A percentile compares a stretch with the other conserved stretches of the same genome.
These are phyloP conservation scores for Pezicula rhizophila DNA, from an alignment of 2,329 filamentous ascomycete species.

Conservation along the genomic window DNA sequence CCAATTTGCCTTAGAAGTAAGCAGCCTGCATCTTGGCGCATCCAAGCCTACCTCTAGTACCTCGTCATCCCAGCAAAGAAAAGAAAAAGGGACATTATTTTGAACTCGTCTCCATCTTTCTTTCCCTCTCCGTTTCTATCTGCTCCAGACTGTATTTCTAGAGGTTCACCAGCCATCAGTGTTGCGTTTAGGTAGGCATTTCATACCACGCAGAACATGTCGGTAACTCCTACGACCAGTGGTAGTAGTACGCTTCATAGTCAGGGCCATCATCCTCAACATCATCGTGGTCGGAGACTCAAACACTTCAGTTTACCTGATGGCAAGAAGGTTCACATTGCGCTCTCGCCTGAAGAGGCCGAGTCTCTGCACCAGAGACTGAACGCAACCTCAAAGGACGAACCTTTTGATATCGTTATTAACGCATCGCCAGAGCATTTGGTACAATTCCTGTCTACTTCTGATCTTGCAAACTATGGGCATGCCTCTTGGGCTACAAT, in stretches of 20 bases:
- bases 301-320: slow-evolving; percentile 49
- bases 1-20: too few species aligned
- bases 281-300: slow-evolving; percentile 32
- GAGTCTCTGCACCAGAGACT: slow-evolving; percentile 41
- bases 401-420: slow-evolving; percentile 48
- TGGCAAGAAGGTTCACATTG: slow-evolving; percentile 51
- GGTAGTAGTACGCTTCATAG: background rate
- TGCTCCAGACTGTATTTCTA: too few species aligned
- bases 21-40: too few species aligned
- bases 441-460: too few species aligned
- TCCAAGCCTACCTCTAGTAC: too few species aligned
- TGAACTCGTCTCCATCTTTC: too few species aligned
- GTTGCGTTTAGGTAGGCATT: background rate
- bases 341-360: slow-evolving; percentile 48
- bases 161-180: background rate
- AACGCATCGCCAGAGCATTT: slow-evolving; percentile 45
- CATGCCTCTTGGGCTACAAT: too few species aligned
- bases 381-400: slow-evolving; percentile 25
- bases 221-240: background rate
- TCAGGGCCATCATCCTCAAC: slow-evolving; percentile 5
- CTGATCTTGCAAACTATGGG: too few species aligned
- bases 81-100: too few species aligned
- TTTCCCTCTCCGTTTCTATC: too few species aligned
- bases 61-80: too few species aligned
- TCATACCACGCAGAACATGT: too few species aligned